Base-by-base conservation (phyloP, 805 yeast species). In the Cyberlindnera mississippiensis region DNA sequence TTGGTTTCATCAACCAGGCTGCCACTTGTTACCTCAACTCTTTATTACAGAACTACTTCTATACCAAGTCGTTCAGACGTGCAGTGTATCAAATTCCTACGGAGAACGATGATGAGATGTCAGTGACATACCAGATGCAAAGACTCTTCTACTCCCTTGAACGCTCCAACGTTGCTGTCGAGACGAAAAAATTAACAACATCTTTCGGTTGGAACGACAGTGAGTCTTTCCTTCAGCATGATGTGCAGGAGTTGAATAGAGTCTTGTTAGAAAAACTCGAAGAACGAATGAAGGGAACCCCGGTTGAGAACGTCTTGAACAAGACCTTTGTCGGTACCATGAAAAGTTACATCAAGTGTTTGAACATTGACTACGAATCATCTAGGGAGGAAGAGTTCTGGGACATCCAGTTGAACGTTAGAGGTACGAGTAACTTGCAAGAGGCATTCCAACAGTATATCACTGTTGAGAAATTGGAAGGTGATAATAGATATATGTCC, bases 11-110 rank as follows among this genome's bases (percentile, higher is more conserved):
- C 51, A 93, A 93, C 58, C 99, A 93, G 67, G 99, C 99, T 49
- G 99, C 99, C 2, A 93, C 99, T 0, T 93, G 99, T 62, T 93
- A 93, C 64, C 75, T 93, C 59, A 93, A 93, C 61, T 91, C 98
- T 0, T 71, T 93, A 45, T 64, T 93, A 40, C 99, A 93, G 62
- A 85, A 96, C 10, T 85, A 93, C 52, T 93, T 73, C 61, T 87
- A 87, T 57, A 93, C 99, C 1, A 80, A 79, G 49, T 68, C 70
- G 24, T 93, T 93, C 65, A 74, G 97, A 48, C 79, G 80, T 54
- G 76, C 89, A 42, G 98, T 93, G 3, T 91, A 87, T 59, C 81
- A 82, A 53, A 90, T 93, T 41, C 98, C 98, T 2, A 85, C 96
- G 0, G 78, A 77, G 20, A 69, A 69, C 37, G 81, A 77, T 12